Conservation (phyloP, 495 filamentous ascomycete genomes). For the Penicillium subrubescens region DNA sequence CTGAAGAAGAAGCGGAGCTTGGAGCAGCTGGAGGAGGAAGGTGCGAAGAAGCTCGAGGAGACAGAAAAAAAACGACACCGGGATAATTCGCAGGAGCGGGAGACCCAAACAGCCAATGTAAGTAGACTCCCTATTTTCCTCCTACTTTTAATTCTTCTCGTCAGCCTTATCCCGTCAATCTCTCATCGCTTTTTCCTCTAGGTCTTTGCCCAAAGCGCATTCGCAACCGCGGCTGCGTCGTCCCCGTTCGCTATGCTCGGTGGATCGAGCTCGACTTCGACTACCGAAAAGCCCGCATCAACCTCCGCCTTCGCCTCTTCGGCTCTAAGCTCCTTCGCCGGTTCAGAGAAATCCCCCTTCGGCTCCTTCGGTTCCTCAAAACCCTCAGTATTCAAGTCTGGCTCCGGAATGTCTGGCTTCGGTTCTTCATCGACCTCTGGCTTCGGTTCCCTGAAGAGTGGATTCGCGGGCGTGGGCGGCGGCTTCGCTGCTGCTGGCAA, state of each 20-base stretch:
- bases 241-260: conserved; percentile 54
- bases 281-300: conserved; percentile 32
- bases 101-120: conserved; percentile 20
- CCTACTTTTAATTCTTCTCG: background rate
- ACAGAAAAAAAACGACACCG: conserved; percentile 52
- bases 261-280: conserved; percentile 22
- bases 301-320: conserved; percentile 57
- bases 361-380: conserved; percentile 48
- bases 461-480: conserved; percentile 56
- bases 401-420: conserved; percentile 15
- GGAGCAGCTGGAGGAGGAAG: conserved; percentile 53
- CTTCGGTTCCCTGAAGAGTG: conserved; percentile 45
- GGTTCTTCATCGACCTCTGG: conserved; percentile 23
- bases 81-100: conserved; percentile 44
- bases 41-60: conserved; percentile 21
- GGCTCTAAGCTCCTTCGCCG: conserved; percentile 52
- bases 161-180: background rate
- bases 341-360: conserved; percentile 59
- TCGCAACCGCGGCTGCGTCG: conserved; percentile 52
- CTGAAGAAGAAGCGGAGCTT: conserved; percentile 55
- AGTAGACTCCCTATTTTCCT: background rate
- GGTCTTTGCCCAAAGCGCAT: conserved; percentile 51
- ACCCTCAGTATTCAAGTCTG: conserved; percentile 42
- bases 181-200: conserved; percentile 21
- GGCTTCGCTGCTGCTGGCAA: conserved; percentile 52